Percentiles rank a stretch among this genome's conserved stretches.
phyloP scores from a whole-genome alignment of 495 filamentous ascomycete species.

The Trypethelium eluteriae region DNA sequence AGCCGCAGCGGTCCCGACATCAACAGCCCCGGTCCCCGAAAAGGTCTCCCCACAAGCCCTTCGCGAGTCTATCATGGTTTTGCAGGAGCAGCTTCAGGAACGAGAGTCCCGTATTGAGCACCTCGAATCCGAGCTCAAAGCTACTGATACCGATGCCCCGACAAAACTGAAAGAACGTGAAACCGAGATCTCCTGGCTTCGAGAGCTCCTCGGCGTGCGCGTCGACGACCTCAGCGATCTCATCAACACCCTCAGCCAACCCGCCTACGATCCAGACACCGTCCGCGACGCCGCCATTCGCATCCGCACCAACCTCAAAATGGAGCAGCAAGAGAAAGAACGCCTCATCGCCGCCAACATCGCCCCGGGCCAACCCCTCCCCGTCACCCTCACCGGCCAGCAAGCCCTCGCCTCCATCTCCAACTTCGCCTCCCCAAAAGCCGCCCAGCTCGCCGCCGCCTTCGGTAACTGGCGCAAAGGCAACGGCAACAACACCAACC shows the following conservation, averaged over 20 bases:
- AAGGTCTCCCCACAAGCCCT: constrained; percentile 90
- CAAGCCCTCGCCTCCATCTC: constrained; percentile 47
- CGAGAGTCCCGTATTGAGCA: constrained; percentile 82
- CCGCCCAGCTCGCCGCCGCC: constrained; percentile 73
- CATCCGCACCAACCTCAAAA: constrained; percentile 86
- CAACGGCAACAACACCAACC: constrained; percentile 30
- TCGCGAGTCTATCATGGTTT: constrained; percentile 87
- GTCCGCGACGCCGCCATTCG: constrained; percentile 87
- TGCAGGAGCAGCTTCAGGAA: constrained; percentile 93
- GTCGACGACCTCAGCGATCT: constrained; percentile 89
- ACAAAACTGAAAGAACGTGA: constrained; percentile 79
- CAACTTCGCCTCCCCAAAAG: constrained; percentile 65
- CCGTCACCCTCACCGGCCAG: constrained; percentile 27
- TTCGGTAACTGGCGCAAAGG: constrained; percentile 78
- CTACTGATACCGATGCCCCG: constrained; percentile 63
- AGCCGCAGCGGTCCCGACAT: constrained; percentile 38
- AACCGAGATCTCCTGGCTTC: constrained; percentile 90
- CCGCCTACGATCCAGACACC: constrained; percentile 62
- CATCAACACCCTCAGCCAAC: constrained; percentile 65
- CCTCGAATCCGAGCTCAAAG: constrained; percentile 62
- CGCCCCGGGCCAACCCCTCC: constrained; percentile 43
- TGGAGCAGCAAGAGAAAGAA: constrained; percentile 93
- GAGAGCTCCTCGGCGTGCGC: constrained; percentile 83
- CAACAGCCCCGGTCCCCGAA: constrained; percentile 56
- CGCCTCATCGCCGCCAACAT: constrained; percentile 41